Evolutionary conservation across 1,284 basidiomycete genomes (phyloP).

Genomic region (Sporisorium graminicola): DNA sequence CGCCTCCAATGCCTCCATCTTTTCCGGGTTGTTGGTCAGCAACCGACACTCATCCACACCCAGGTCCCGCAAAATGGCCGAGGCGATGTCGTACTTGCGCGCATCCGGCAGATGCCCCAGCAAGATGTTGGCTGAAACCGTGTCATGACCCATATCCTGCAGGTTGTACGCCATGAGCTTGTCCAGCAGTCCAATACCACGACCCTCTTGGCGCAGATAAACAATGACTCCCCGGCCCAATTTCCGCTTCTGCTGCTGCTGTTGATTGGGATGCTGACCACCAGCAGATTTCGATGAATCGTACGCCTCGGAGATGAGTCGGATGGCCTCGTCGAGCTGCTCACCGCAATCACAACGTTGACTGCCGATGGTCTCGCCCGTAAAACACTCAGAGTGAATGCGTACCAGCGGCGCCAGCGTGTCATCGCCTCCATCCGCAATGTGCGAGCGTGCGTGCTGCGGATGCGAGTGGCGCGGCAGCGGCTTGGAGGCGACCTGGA

Average conservation of each 20-base stretch:
- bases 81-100: constrained; percentile 90
- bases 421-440: constrained; percentile 13
- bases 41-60: constrained; percentile 80
- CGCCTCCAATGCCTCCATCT: constrained; percentile 85
- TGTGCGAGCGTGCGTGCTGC: constrained; percentile 41
- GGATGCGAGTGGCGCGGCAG: constrained; percentile 70
- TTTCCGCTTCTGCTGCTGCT: constrained; percentile 4
- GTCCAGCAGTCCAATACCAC: constrained; percentile 94
- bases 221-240: constrained; percentile 82
- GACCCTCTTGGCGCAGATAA: constrained; percentile 98
- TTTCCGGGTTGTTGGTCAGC: constrained; percentile 98
- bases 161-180: constrained; percentile 98
- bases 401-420: constrained; percentile 82
- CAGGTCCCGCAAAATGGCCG: constrained; percentile 88
- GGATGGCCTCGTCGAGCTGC: constrained; percentile 95
- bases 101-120: constrained; percentile 95
- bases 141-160: constrained; percentile 97
- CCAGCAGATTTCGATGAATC: constrained; percentile 69
- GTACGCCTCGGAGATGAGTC: constrained; percentile 77
- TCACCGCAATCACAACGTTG: constrained; percentile 99
- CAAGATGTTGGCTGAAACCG: constrained; percentile 94
- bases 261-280: background rate
- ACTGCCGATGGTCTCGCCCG: constrained; percentile 96
- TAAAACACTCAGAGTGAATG: constrained; percentile 98
- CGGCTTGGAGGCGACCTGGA: constrained; percentile 73